Conservation (phyloP, 1,139 yeast species). For the Suhomyces panamericanus region DNA sequence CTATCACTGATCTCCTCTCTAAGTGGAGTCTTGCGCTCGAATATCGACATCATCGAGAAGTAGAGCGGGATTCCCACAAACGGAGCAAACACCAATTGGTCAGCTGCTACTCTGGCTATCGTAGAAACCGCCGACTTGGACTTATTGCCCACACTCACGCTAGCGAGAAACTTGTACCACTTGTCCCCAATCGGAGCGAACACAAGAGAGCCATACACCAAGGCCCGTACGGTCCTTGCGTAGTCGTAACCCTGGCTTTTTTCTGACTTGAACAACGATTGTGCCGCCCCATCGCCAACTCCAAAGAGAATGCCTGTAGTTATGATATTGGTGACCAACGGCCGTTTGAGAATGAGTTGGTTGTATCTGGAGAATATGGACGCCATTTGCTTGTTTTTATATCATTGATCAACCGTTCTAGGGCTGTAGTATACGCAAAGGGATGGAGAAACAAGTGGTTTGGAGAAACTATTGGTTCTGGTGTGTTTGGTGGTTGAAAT, state of each 20-base stretch:
- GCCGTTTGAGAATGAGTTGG: constrained; percentile 30
- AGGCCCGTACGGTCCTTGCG: constrained; percentile 35
- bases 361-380: constrained; percentile 28
- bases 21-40: constrained; percentile 47
- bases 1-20: constrained; percentile 36
- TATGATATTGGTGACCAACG: constrained; percentile 38
- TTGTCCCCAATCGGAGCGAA: constrained; percentile 46
- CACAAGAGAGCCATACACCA: constrained; percentile 36
- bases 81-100: constrained; percentile 80
- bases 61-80: constrained; percentile 65
- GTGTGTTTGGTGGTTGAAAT: no score
- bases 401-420: no score
- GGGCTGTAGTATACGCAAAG: no score
- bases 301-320: constrained; percentile 46
- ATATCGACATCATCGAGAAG: constrained; percentile 61
- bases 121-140: constrained; percentile 2
- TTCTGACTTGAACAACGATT: constrained; percentile 26
- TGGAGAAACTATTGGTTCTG: no score
- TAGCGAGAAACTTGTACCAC: constrained; percentile 39
- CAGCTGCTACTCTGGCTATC: constrained; percentile 54
- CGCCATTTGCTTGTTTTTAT: constrained; percentile 4
- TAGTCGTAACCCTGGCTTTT: constrained; percentile 24
- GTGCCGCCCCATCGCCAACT: constrained; percentile 44
- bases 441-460: no score
- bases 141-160: constrained; percentile 12